These are phyloP conservation scores for Candida arabinofermentans DNA, from an alignment of 805 yeast genomes.

Conservation along the genomic window DNA sequence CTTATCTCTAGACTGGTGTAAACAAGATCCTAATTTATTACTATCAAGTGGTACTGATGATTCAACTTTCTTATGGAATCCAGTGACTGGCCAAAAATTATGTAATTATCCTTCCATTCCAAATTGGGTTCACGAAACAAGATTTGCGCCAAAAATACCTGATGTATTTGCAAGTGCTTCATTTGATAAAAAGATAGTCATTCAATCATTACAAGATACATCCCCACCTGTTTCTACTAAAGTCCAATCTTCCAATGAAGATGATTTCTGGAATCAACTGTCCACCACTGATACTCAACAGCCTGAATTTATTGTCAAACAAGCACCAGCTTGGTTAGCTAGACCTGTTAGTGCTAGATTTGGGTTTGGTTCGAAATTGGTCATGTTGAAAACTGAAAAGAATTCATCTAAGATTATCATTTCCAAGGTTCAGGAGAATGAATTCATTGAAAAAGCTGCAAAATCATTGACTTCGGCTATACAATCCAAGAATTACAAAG, in stretches of 20 bases:
- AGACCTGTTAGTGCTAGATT: slow-evolving; percentile 72
- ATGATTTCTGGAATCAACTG: slow-evolving; percentile 82
- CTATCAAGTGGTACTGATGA: slow-evolving; percentile 93
- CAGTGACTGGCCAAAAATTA: slow-evolving; percentile 62
- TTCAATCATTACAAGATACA: slow-evolving; percentile 89
- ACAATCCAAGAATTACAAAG: slow-evolving; percentile 46
- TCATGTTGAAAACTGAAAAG: slow-evolving; percentile 39
- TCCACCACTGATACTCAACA: slow-evolving; percentile 66
- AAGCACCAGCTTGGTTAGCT: slow-evolving; percentile 88
- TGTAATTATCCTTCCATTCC: slow-evolving; percentile 90
- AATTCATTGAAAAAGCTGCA: slow-evolving; percentile 32
- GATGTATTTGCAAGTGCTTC: slow-evolving; percentile 87
- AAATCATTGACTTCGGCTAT: slow-evolving; percentile 53
- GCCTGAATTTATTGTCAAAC: slow-evolving; percentile 65
- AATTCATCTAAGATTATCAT: slow-evolving; percentile 39
- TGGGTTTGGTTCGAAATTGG: slow-evolving; percentile 93
- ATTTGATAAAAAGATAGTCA: slow-evolving; percentile 74
- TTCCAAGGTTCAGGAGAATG: slow-evolving; percentile 31
- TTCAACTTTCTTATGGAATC: slow-evolving; percentile 87
- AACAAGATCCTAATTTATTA: slow-evolving; percentile 70
- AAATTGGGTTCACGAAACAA: slow-evolving; percentile 89
- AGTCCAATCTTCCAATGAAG: slow-evolving; percentile 46
- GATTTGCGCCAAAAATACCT: slow-evolving; percentile 84
- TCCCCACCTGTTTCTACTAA: slow-evolving; percentile 49
- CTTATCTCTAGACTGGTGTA: slow-evolving; percentile 90